Conservation (phyloP, 2,329 filamentous ascomycete genomes). For the Cladorrhinum sp. region DNA sequence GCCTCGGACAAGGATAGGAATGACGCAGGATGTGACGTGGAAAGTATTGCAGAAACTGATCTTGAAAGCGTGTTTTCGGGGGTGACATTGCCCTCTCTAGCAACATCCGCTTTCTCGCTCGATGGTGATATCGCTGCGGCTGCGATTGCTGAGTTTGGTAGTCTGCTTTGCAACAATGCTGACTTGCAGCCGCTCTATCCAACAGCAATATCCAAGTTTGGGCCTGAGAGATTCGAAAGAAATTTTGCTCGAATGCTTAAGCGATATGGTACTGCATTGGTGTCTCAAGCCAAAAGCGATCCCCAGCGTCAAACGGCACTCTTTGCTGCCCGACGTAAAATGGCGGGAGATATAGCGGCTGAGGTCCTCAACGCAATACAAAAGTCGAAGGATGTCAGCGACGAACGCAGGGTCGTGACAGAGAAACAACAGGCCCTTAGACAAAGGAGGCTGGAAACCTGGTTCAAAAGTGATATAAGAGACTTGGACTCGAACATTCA, state of each 20-base stretch:
- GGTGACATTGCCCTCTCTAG: neutral
- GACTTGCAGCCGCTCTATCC: neutral
- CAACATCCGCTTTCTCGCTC: neutral
- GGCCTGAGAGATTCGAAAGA: neutral
- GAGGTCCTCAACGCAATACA: neutral
- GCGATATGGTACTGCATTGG: neutral
- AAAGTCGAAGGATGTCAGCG: neutral
- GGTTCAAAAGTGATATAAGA: no score
- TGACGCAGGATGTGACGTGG: no score
- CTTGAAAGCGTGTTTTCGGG: neutral
- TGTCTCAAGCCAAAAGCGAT: neutral
- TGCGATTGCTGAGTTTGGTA: neutral
- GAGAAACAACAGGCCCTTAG: neutral
- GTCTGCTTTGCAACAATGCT: neutral
- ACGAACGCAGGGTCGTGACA: neutral
- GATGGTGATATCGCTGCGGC: neutral
- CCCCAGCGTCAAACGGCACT: neutral
- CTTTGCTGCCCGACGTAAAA: neutral
- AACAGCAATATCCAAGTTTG: neutral
- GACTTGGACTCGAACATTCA: no score
- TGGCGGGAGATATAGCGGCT: neutral
- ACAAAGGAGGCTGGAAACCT: no score
- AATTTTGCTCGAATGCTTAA: neutral
- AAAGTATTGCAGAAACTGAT: no score
- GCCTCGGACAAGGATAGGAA: no score